Conservation (phyloP, 257 asterid species). For the Ilex asprella region DNA sequence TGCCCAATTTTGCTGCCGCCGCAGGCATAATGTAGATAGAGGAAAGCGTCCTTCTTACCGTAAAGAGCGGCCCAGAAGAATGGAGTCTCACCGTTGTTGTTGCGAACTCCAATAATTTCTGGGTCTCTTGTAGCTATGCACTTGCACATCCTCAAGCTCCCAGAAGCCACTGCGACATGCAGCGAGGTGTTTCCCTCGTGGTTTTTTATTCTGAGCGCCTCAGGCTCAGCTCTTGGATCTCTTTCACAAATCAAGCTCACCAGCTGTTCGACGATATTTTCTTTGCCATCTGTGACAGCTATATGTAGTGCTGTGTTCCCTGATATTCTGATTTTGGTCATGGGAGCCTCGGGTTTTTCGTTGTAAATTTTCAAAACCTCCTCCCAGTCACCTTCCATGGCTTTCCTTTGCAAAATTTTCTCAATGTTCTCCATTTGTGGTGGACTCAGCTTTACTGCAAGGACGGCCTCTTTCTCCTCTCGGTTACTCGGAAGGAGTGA, state of each 20-base stretch:
- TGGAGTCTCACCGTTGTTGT: constrained; percentile 26
- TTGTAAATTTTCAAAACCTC: too few species aligned
- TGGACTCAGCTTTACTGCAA: too few species aligned
- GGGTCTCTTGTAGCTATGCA: constrained; percentile 2
- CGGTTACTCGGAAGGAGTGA: too few species aligned
- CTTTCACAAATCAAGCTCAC: neutral
- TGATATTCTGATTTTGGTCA: constrained; percentile 13
- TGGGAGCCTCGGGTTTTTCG: neutral
- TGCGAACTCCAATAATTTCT: constrained; percentile 16
- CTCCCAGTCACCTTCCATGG: too few species aligned
- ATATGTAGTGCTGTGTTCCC: constrained; percentile 27
- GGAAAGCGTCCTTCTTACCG: constrained; percentile 27
- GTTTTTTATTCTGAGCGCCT: constrained; percentile 5
- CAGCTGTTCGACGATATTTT: neutral
- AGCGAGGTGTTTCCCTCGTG: constrained; percentile 24
- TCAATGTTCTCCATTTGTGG: too few species aligned
- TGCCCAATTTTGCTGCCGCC: neutral
- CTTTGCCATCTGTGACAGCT: constrained; percentile 23
- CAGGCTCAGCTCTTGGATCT: neutral
- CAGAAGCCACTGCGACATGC: constrained; percentile 21
- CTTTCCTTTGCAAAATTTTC: too few species aligned
- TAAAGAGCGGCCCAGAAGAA: constrained; percentile 28
- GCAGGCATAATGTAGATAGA: neutral
- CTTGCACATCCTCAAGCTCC: constrained; percentile 12
- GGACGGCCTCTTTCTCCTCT: too few species aligned